phyloP scores from a whole-genome alignment of 2,329 filamentous ascomycete species.

The Exophiala bonariae region DNA sequence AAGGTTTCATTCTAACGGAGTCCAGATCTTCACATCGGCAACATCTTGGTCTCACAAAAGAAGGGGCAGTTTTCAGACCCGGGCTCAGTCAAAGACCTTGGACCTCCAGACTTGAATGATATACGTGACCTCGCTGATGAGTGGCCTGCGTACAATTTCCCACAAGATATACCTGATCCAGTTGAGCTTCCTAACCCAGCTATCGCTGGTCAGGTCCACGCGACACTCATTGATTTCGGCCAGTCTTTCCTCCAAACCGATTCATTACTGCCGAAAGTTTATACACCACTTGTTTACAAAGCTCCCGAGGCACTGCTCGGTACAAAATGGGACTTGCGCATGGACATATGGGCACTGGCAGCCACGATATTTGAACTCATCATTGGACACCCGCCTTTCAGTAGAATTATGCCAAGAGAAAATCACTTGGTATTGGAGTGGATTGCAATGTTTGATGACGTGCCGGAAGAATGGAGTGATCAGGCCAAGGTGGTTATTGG shows the following conservation, averaged over 20 bases:
- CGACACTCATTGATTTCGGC: constrained; percentile 25
- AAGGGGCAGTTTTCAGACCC: constrained; percentile 13
- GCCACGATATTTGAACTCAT: constrained; percentile 26
- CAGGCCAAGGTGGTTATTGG: constrained; percentile 13
- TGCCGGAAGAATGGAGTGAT: constrained; percentile 24
- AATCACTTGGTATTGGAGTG: constrained; percentile 22
- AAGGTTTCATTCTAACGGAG: constrained; percentile 8
- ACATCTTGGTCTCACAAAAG: constrained; percentile 20
- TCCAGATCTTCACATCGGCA: constrained; percentile 23
- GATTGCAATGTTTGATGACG: constrained; percentile 25
- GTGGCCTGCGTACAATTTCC: constrained; percentile 16
- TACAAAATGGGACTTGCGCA: constrained; percentile 16
- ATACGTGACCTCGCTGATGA: constrained; percentile 9
- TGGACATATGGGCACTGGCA: constrained; percentile 24
- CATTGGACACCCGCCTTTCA: constrained; percentile 26
- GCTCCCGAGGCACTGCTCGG: constrained; percentile 24
- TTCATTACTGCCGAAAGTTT: constrained; percentile 16
- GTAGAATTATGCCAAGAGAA: constrained; percentile 22
- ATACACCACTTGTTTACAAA: constrained; percentile 22
- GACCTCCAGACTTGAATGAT: constrained; percentile 12
- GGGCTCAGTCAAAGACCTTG: constrained; percentile 11
- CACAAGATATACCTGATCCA: constrained; percentile 19
- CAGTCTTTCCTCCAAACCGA: constrained; percentile 18
- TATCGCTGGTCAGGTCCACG: constrained; percentile 7
- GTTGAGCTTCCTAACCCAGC: constrained; percentile 8